Percentiles rank a stretch among this genome's conserved stretches.
phyloP scores from a whole-genome alignment of 306 rosid genomes.

The Castanea mollissima region DNA sequence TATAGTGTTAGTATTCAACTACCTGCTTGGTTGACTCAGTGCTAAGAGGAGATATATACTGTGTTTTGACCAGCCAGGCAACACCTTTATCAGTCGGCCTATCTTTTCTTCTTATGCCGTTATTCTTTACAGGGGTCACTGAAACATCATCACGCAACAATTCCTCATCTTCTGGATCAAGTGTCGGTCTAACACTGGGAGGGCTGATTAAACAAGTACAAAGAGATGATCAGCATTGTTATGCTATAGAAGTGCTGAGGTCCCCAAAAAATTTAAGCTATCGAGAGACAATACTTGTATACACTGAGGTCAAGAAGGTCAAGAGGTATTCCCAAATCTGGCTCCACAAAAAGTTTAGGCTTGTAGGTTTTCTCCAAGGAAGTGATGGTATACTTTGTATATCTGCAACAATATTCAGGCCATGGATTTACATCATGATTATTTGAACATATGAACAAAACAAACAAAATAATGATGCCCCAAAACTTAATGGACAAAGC shows the following conservation, averaged over 20 bases:
- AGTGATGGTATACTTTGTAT: slow-evolving; percentile 80
- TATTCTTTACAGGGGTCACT: slow-evolving; percentile 71
- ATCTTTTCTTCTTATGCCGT: slow-evolving; percentile 88
- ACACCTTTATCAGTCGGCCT: slow-evolving; percentile 99
- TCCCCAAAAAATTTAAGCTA: slow-evolving; percentile 18
- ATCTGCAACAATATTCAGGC: slow-evolving; percentile 46
- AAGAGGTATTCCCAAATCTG: slow-evolving; percentile 98
- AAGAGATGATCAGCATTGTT: slow-evolving; percentile 29
- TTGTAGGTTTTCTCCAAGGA: slow-evolving; percentile 93
- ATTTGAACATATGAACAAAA: slow-evolving; percentile 10
- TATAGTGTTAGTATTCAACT: slow-evolving; percentile 4
- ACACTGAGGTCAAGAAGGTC: slow-evolving; percentile 98
- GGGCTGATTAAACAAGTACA: slow-evolving; percentile 55
- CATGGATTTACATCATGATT: neutral
- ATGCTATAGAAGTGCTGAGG: slow-evolving; percentile 20
- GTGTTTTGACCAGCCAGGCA: slow-evolving; percentile 99
- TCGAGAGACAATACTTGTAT: slow-evolving; percentile 68
- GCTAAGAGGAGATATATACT: slow-evolving; percentile 96
- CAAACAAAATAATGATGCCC: neutral
- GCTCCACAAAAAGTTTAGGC: slow-evolving; percentile 94
- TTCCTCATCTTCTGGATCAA: slow-evolving; percentile 90
- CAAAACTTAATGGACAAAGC: neutral
- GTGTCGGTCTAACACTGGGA: slow-evolving; percentile 65
- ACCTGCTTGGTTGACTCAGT: slow-evolving; percentile 93
- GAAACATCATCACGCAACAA: slow-evolving; percentile 83